phyloP scores from a whole-genome alignment of 768 basidiomycete species.

The Cystofilobasidium ferigula region DNA sequence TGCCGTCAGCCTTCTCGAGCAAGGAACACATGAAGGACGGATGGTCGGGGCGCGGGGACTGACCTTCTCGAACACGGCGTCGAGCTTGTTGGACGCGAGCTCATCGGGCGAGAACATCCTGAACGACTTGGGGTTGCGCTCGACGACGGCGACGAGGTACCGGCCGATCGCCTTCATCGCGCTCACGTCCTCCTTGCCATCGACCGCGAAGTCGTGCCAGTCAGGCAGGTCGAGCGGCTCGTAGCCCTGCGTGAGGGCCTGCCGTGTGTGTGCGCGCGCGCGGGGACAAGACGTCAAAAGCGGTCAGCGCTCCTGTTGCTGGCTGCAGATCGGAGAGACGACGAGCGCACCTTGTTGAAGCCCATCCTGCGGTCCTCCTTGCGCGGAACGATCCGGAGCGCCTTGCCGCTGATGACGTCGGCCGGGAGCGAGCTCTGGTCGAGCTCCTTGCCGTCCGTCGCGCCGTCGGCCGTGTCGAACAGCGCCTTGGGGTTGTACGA shows the following conservation, averaged over 20 bases:
- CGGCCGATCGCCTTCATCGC: conserved; percentile 56
- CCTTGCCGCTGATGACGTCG: conserved; percentile 32
- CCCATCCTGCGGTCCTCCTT: conserved; percentile 46
- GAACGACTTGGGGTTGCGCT: conserved; percentile 63
- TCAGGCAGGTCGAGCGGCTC: conserved; percentile 53
- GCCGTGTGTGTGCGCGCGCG: background rate
- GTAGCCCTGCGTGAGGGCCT: conserved; percentile 48
- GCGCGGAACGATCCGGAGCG: conserved; percentile 35
- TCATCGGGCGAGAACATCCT: conserved; percentile 79
- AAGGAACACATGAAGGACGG: background rate
- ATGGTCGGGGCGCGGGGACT: no score
- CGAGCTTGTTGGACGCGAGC: conserved; percentile 75
- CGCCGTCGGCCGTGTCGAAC: conserved; percentile 41
- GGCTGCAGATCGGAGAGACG: conserved; percentile 3
- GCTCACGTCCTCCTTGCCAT: conserved; percentile 51
- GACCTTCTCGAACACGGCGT: conserved; percentile 54
- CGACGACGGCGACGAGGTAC: conserved; percentile 41
- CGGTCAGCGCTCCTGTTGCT: no score
- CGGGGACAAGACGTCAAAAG: background rate
- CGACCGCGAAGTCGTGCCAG: conserved; percentile 50
- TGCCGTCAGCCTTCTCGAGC: no score
- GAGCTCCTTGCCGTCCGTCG: conserved; percentile 29
- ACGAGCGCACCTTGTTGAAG: conserved; percentile 42
- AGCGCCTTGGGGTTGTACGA: conserved; percentile 61
- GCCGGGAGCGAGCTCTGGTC: conserved; percentile 28